A percentile compares a stretch with the other conserved stretches of the same genome.
Conservation (phyloP, 2,329 filamentous ascomycete species). For the Aspergillus floridensis region DNA sequence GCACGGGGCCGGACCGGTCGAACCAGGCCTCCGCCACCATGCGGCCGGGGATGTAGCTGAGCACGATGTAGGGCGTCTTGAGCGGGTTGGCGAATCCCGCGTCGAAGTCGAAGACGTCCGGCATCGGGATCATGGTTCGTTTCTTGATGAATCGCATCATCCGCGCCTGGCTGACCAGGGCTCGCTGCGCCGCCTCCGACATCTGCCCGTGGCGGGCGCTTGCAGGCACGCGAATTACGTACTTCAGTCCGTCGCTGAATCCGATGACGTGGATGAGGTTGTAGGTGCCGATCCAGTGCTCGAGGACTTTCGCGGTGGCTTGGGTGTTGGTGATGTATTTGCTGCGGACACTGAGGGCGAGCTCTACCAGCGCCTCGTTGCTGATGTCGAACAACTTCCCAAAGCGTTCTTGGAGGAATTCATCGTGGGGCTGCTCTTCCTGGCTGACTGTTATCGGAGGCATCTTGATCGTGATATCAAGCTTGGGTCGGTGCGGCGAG, state of each 20-base stretch:
- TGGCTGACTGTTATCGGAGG: neutral
- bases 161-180: neutral
- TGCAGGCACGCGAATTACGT: neutral
- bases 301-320: neutral
- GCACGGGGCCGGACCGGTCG: neutral
- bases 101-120: neutral
- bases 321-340: neutral
- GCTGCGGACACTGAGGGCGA: neutral
- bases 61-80: neutral
- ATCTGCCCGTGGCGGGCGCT: neutral
- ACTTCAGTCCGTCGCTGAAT: conserved; percentile 2
- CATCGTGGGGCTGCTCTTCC: neutral
- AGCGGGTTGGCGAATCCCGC: neutral
- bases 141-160: conserved; percentile 4
- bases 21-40: conserved; percentile 1
- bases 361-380: neutral
- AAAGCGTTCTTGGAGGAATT: neutral
- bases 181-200: neutral
- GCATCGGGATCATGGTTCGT: conserved; percentile 1
- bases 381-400: neutral
- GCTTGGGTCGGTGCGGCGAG: neutral
- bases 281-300: neutral
- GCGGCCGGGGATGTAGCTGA: neutral
- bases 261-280: neutral
- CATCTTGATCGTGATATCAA: neutral